Conservation (phyloP, 306 rosid genomes). For the Cucumis sativus region Cucumber_9930_V3 NC_026657.2:7246001-7246500, state of each 20-base stretch:
- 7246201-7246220: background rate
- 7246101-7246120: constrained; percentile 89
- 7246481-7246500: background rate
- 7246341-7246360: constrained; percentile 95
- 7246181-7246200: background rate
- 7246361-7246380: constrained; percentile 98
- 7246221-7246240: background rate
- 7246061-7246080: constrained; percentile 10
- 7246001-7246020: background rate
- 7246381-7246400: constrained; percentile 5
- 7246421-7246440: background rate
- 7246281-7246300: constrained; percentile 99
- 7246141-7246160: constrained; percentile 99
- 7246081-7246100: background rate
- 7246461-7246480: background rate
- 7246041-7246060: background rate
- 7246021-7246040: background rate
- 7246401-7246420: constrained; percentile 3
- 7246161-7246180: constrained; percentile 20
- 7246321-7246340: constrained; percentile 96
- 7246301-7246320: constrained; percentile 99
- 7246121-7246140: constrained; percentile 98
- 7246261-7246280: constrained; percentile 64
- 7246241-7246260: background rate
- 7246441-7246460: background rate